Percentiles rank a stretch among this genome's conserved stretches.
Conservation (phyloP, 2,329 filamentous ascomycete species). For the Fusarium sterilihyphosum region DNA sequence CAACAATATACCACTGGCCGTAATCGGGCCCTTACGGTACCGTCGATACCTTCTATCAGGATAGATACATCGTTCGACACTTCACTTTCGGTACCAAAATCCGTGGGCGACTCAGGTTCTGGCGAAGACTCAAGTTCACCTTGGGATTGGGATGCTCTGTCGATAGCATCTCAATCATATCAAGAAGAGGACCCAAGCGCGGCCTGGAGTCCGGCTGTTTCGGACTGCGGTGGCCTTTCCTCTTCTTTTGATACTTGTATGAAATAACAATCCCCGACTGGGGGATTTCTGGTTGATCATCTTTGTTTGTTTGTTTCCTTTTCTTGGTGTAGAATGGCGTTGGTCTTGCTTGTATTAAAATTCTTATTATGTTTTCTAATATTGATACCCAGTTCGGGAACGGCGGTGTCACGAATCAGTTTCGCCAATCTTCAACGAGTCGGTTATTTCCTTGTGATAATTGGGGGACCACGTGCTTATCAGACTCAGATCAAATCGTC, state of each 20-base stretch:
- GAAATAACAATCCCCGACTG: background rate
- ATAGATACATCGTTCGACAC: slow-evolving; percentile 18
- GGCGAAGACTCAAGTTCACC: slow-evolving; percentile 27
- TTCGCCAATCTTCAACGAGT: background rate
- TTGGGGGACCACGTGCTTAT: slow-evolving; percentile 23
- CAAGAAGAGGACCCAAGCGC: slow-evolving; percentile 23
- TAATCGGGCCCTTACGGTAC: slow-evolving; percentile 7
- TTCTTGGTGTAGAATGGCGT: background rate
- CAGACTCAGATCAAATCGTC: slow-evolving; percentile 3
- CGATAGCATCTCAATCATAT: slow-evolving; percentile 19
- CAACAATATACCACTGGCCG: slow-evolving; percentile 1
- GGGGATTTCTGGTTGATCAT: background rate
- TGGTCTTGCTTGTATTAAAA: background rate
- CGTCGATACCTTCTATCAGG: slow-evolving; percentile 20
- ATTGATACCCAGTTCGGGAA: slow-evolving; percentile 5
- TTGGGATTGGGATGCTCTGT: slow-evolving; percentile 28
- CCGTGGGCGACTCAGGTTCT: slow-evolving; percentile 24
- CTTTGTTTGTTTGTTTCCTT: background rate
- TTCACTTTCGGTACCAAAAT: background rate
- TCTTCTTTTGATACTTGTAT: slow-evolving; percentile 20
- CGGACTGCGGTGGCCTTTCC: slow-evolving; percentile 13
- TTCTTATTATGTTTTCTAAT: background rate
- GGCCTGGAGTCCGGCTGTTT: slow-evolving; percentile 21
- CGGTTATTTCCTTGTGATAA: slow-evolving; percentile 30
- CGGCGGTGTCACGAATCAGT: slow-evolving; percentile 9